Evolutionary conservation across 2,329 filamentous ascomycete species (phyloP), one percentile per base, ranked within the genome.

Genomic region (Trichoderma koningiopsis): DNA sequence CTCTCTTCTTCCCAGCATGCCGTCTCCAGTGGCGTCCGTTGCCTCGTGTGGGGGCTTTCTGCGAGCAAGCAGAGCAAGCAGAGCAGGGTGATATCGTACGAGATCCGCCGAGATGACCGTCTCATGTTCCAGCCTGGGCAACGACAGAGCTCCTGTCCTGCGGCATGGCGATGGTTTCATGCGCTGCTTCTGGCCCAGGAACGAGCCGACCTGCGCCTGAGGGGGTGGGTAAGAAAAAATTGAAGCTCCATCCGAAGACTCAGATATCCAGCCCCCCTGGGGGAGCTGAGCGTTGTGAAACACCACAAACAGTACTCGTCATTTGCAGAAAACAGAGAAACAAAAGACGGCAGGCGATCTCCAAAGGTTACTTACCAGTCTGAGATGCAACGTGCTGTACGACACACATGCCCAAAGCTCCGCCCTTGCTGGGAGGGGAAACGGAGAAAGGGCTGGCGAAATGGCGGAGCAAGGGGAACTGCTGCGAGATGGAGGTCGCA

Each of bases 281-380:
- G 33, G 22, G 49, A 16, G 61, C 61, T 55, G 61, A 64, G 43
- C n/a, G 33, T 24, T 53, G 61, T 64, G 53, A 64, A 52, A 64
- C 61, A 14, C 59, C 13, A 5, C 10, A 55, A 24, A 55, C 47
- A 16, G 40, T 47, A 13, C n/a, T 22, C 19, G 43, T 22, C 43
- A 4, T 49, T 6, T 55, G 52, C 27, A 31, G 24, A 33, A 56
- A 29, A 56, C 27, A 49, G 47, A 49, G 43, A 11, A 47, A 47
- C 43, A 13, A 19, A 24, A 49, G 33, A 35, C 14, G 13, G 22
- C 37, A 40, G 37, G 8, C 40, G 40, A 43, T 43, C 40, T 19
- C 40, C 7, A 10, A 43, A 43, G 40, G 24, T 49, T 22, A 6
- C 47, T 24, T 35, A 5, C 33, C 6, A 14, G 33, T 35, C 6